Conservation (phyloP, 164 flowering plant genomes). For the Malania oleifera region DNA sequence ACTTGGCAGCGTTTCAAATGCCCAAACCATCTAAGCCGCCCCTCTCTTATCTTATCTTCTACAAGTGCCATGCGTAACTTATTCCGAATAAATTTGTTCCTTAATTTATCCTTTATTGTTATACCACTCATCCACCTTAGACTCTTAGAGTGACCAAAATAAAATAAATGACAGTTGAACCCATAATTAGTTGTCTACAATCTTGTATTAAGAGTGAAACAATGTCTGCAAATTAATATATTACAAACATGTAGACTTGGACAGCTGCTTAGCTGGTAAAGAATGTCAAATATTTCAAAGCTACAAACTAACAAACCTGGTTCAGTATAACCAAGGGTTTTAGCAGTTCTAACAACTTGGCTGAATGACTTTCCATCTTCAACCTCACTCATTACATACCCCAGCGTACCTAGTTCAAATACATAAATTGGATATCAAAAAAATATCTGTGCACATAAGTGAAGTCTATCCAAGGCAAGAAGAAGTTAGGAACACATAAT, state of each 20-base stretch:
- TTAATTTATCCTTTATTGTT: too few species aligned
- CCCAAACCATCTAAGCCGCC: too few species aligned
- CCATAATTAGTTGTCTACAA: too few species aligned
- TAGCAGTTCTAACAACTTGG: slow-evolving; percentile 77
- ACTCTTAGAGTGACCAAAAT: too few species aligned
- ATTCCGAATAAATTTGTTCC: too few species aligned
- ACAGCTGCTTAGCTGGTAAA: not conserved
- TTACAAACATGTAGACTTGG: not conserved
- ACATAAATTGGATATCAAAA: not conserved
- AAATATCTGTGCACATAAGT: not conserved
- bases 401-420: slow-evolving; percentile 66
- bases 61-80: too few species aligned
- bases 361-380: slow-evolving; percentile 85
- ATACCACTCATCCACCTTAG: too few species aligned
- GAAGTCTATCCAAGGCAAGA: not conserved
- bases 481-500: not conserved
- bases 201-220: too few species aligned
- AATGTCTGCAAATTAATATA: not conserved
- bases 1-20: too few species aligned
- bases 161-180: too few species aligned
- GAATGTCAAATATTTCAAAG: not conserved
- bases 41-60: too few species aligned
- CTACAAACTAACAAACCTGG: slow-evolving; percentile 51
- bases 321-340: slow-evolving; percentile 81
- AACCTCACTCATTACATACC: slow-evolving; percentile 91